Percentiles rank a stretch among this genome's conserved stretches.
These are phyloP conservation scores for Primulina eburnea DNA, from an alignment of 257 asterid genomes.

Conservation along the genomic window DNA sequence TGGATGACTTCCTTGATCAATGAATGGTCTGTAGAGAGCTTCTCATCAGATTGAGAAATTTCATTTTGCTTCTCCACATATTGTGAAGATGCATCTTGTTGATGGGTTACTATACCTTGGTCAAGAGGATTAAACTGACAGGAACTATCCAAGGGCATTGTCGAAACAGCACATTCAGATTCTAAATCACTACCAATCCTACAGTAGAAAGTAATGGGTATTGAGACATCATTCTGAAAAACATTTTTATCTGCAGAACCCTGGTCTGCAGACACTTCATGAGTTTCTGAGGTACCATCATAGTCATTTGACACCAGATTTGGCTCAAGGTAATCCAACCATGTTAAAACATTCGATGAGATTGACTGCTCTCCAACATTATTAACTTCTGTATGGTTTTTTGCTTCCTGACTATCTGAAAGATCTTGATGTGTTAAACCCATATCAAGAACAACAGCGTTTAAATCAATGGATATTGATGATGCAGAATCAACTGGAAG, in stretches of 20 bases:
- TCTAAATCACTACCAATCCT: slow-evolving; percentile 25
- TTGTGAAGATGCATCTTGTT: slow-evolving; percentile 31
- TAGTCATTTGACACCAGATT: slow-evolving; percentile 29
- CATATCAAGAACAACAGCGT: slow-evolving; percentile 42
- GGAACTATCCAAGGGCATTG: slow-evolving; percentile 26
- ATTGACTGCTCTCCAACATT: slow-evolving; percentile 27
- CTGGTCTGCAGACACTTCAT: slow-evolving; percentile 34
- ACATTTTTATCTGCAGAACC: slow-evolving; percentile 41
- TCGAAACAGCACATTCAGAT: slow-evolving; percentile 20
- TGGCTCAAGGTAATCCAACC: slow-evolving; percentile 59
- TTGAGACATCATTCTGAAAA: slow-evolving; percentile 28
- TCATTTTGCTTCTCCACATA: slow-evolving; percentile 30
- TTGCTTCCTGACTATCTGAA: slow-evolving; percentile 32
- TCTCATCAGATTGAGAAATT: slow-evolving; percentile 25
- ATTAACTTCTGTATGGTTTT: slow-evolving; percentile 29
- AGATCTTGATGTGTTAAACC: slow-evolving; percentile 40
- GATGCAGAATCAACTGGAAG: slow-evolving; percentile 39
- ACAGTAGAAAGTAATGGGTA: slow-evolving; percentile 30
- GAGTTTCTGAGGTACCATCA: slow-evolving; percentile 28
- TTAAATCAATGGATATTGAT: slow-evolving; percentile 35
- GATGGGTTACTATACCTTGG: slow-evolving; percentile 30
- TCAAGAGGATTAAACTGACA: slow-evolving; percentile 28
- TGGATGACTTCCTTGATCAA: slow-evolving; percentile 27
- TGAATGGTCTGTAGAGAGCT: slow-evolving; percentile 24
- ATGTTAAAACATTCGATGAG: slow-evolving; percentile 38